Evolutionary conservation across 2,329 filamentous ascomycete genomes (phyloP), one percentile per base, ranked within the genome.

Genomic region (Cryphonectria japonica): DNA sequence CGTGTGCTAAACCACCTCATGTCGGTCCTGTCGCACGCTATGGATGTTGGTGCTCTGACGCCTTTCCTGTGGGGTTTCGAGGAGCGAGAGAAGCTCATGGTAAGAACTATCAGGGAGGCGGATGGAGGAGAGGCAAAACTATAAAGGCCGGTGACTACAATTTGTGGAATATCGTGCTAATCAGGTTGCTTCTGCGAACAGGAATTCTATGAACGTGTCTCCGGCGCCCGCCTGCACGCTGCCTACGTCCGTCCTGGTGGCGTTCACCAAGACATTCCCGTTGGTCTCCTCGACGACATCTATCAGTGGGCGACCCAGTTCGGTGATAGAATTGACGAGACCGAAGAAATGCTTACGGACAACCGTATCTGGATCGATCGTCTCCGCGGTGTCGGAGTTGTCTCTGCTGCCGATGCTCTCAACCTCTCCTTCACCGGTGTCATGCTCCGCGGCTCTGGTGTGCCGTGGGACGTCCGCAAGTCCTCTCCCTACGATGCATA

Each of bases 251-350:
- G 96, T 77, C 96, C 96, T 64, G 96, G 96, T 78, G 96, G 96
- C 84, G 96, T 99, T 69, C 93, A 94, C 78, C 95, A 98, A 83
- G 96, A 99, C 85, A 88, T 99, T 62, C 96, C 96, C 41, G 79
- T 97, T 72, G 96, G 96, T 75, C 91, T 99, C 62, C 90, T 99
- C 66, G 97, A 99, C 81, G 96, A 99, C 80, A 99, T 99, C 79
- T 98, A 99, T 86, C 95, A 98, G 84, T 99, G 96, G 96, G 96
- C 96, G 22, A 99, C 96, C 71, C 96, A 99, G 83, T 99, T 99
- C 78, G 93, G 94, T 78, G 96, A 99, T 85, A 94, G 96, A 77
- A 96, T 99, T 78, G 96, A 99, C 81, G 96, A 99, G 83, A 98
- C 96, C 69, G 96, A 99, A 82, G 96, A 99, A 83, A 92, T 99